Evolutionary conservation across 2,329 filamentous ascomycete species (phyloP), one percentile per base, ranked within the genome.

Genomic region (Sphaceloma murrayae): DNA sequence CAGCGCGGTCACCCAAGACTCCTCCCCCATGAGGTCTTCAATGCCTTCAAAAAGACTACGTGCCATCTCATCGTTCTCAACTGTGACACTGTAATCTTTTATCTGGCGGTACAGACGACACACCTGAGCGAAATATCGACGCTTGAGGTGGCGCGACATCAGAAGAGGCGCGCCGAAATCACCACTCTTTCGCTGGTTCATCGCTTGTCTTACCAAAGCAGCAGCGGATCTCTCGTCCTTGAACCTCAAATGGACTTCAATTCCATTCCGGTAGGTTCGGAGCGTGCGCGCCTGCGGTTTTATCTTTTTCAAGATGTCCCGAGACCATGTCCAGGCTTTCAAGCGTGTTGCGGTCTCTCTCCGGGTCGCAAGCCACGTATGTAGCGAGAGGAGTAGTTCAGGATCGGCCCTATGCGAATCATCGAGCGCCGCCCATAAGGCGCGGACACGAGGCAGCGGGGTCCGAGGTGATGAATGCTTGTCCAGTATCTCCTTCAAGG

Each of bases 121-220:
- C 6, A 32, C 42, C 22, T 13, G 16, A 8, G 13, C 31, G 5
- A 21, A 45, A 17, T 22, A 7, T 27, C 21, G 30, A 10, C n/a
- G n/a, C 5, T 18, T 29, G n/a, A 45, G 18, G 14, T 24, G 14
- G n/a, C 26, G 14, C 16, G 21, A 9, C 30, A 45, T 34, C 14
- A 36, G 14, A n/a, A 26, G 13, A 16, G 13, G 10, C 6, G 31
- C 30, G 17, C 42, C 42, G 36, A 36, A 34, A 24, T 45, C 21
- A 5, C 42, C 32, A 4, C 10, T 33, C 19, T 34, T 7, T 8
- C 31, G 8, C 2, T 21, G 30, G 14, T 34, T 19, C 14, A 26
- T 29, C 13, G 42, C 30, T 13, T 34, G 13, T 9, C 24, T 17
- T 17, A 45, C 9, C 10, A 45, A 16, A 8, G 42, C 21, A 11